Evolutionary conservation across 192 early-diverging fungal genomes (phyloP).

Genomic region (Mortierella hygrophila): DNA sequence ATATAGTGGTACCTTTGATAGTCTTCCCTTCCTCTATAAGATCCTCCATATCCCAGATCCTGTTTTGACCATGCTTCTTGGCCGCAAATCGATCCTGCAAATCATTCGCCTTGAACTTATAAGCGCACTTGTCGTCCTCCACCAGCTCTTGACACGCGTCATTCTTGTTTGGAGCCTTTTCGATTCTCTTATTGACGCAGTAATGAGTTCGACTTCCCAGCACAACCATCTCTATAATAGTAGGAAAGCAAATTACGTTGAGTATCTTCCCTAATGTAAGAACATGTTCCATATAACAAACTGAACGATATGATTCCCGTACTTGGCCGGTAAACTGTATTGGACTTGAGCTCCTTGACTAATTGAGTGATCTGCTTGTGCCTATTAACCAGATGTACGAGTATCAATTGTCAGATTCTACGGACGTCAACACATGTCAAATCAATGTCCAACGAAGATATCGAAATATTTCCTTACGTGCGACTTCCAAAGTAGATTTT

Average conservation of each 20-base stretch:
- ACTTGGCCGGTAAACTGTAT: conserved; percentile 57
- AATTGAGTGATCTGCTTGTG: conserved; percentile 72
- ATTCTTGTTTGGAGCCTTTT: conserved; percentile 32
- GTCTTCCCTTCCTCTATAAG: conserved; percentile 12
- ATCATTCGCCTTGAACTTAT: conserved; percentile 31
- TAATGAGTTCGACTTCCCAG: conserved; percentile 74
- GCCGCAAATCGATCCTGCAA: not conserved
- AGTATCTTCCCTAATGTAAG: not conserved
- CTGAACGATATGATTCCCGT: conserved; percentile 7
- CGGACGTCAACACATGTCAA: not conserved
- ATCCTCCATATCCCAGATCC: conserved; percentile 48
- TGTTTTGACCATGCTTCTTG: not conserved
- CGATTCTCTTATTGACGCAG: conserved; percentile 65
- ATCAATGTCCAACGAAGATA: not conserved
- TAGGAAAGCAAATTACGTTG: not conserved
- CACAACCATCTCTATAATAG: conserved; percentile 51
- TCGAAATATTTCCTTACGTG: conserved; percentile 13
- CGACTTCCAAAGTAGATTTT: conserved; percentile 53
- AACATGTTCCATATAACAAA: not conserved
- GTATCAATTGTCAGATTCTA: not conserved
- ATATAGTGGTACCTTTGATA: conserved; percentile 9
- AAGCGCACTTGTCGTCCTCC: conserved; percentile 44
- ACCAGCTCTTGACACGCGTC: conserved; percentile 62
- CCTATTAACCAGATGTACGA: conserved; percentile 52
- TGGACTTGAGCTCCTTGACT: conserved; percentile 63